phyloP scores from a whole-genome alignment of 1,284 basidiomycete species.

The Trichosporon asahii region DNA sequence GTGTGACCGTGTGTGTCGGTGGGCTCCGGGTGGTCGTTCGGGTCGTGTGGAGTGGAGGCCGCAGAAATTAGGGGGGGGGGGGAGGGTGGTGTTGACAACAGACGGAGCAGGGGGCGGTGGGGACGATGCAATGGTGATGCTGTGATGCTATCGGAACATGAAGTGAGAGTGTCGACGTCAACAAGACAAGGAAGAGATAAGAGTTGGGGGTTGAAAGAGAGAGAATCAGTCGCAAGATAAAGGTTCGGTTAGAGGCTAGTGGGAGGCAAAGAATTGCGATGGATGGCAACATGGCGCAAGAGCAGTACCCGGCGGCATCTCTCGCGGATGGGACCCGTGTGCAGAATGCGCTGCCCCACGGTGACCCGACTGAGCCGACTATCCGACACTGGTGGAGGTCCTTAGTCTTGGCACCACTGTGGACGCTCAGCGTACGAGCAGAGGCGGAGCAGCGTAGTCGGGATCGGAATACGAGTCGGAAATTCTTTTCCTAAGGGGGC shows the following conservation, averaged over 20 bases:
- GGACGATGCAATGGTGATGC: neutral
- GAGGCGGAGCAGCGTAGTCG: neutral
- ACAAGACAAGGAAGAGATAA: neutral
- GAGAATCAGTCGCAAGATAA: neutral
- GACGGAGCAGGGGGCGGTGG: neutral
- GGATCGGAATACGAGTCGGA: slow-evolving; percentile 4
- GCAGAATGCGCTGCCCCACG: neutral
- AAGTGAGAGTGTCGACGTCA: neutral
- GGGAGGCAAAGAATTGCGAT: neutral
- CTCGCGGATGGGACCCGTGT: neutral
- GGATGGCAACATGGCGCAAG: slow-evolving; percentile 1
- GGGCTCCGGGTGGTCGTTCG: neutral
- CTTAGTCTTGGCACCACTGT: neutral
- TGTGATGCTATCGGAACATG: neutral
- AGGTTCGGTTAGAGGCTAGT: neutral
- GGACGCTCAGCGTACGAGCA: neutral
- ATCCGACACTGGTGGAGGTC: neutral
- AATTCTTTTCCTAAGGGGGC: neutral
- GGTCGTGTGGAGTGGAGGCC: neutral
- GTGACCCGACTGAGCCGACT: neutral
- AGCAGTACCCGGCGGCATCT: neutral
- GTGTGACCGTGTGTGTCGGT: neutral
- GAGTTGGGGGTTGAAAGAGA: neutral
- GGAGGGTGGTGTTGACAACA: neutral
- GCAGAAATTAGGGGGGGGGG: neutral